phyloP scores from a whole-genome alignment of 495 filamentous ascomycete genomes.

The Friedmanniomyces simplex region DNA sequence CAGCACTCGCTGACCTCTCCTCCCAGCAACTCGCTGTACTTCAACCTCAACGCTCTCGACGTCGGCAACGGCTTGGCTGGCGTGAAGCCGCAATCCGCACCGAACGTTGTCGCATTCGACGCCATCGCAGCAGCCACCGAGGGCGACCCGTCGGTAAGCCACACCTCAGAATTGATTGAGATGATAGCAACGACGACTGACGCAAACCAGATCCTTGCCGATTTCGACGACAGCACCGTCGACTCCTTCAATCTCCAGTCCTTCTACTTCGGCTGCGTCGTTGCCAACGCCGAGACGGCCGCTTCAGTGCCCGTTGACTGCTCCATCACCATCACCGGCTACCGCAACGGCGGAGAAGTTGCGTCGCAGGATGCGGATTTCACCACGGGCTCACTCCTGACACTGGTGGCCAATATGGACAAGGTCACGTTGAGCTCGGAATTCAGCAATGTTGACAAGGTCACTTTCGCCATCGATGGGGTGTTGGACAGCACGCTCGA shows the following conservation, averaged over 20 bases:
- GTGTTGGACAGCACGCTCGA: neutral
- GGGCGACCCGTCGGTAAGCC: neutral
- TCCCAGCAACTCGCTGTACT: neutral
- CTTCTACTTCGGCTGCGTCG: slow-evolving; percentile 3
- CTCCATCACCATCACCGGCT: neutral
- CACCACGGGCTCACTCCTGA: neutral
- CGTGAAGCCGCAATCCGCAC: neutral
- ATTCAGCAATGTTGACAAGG: neutral
- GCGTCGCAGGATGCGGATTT: neutral
- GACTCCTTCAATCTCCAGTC: neutral
- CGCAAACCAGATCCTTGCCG: neutral
- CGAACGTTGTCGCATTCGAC: neutral
- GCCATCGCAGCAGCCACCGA: neutral
- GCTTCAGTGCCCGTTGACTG: neutral
- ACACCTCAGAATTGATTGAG: neutral
- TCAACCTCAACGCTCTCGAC: slow-evolving; percentile 1
- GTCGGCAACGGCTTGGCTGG: neutral
- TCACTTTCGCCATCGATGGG: neutral
- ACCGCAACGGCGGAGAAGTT: neutral
- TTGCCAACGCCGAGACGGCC: neutral
- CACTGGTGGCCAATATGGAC: neutral
- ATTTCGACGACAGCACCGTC: neutral
- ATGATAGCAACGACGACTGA: neutral
- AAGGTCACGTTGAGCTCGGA: neutral
- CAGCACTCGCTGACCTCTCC: too few relatives aligned